Base-by-base conservation (phyloP, 2,329 filamentous ascomycete species). In the Biscogniauxia mediterranea region DNA sequence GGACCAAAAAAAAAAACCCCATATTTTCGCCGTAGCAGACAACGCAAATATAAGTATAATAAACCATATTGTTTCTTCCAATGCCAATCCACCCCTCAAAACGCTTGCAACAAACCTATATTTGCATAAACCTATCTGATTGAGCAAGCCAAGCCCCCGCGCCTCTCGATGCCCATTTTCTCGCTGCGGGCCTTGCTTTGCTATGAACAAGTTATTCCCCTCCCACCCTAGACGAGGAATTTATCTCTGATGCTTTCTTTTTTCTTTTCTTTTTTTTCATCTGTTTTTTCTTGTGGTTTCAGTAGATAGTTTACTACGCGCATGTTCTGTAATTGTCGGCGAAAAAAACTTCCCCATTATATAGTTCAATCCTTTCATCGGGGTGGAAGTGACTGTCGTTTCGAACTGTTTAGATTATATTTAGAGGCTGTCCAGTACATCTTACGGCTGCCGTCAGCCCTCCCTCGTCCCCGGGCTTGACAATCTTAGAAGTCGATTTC, bases 401-500 rank as follows among this genome's bases (percentile, higher is more conserved):
- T 23, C 23, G 23, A 54, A 8, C n/a, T 6, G 25, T 28, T 15
- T 7, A 28, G 8, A 54, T 3, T 26, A n/a, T 54, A 17, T 20
- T n/a, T 11, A 9, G 20, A 32, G 51, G 9, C 8, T 52, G 11
- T 7, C 19, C 23, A 28, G 9, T 26, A 53, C 51, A 25, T 54
- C 59, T 57, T 57, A 21, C 46, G 15, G 13, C 52, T 15, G 19
- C 51, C 17, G 15, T 15, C 28, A 5, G 55, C n/a, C 6, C 26
- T 52, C 19, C 25, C 28, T 32, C 28, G 4, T 28, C 28, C 28
- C 11, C 23, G 23, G 23, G 9, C 23, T 13, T 42, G 7, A 25
- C 51, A 19, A 25, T 61, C 53, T 70, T 76, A 85, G 70, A 97
- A 97, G 62, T 97, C 93, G 82, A 97, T 95, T 72, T 97, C 93